Evolutionary conservation across 345 rosid species (phyloP), one percentile per base, ranked within the genome.

Genomic region (Boechera retrofracta): DNA sequence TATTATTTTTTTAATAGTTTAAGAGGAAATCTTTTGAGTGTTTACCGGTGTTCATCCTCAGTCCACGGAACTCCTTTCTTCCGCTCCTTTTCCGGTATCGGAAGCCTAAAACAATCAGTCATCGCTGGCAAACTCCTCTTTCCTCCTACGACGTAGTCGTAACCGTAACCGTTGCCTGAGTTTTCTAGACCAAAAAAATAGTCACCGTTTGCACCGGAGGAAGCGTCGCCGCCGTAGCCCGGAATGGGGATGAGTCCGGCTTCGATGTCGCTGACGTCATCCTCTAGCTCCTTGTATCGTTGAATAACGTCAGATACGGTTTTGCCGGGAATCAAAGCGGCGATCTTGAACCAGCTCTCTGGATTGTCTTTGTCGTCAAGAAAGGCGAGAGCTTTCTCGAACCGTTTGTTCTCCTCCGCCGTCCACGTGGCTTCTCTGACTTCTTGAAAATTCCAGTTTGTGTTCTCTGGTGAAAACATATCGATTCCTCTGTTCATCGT

Each of bases 61-160:
- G 99, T 95, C 99, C 99, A 95, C 0, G 98, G 98, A 55, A 95
- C 90, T 7, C 99, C 99, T 73, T 93, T 95, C 89, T 93, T 95
- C 80, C 99, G 85, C 75, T 95, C 99, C 48, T 87, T 94, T 42
- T 95, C 98, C 2, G 84, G 82, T 49, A 66, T 42, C 69, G 49
- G 68, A 49, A 84, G 84, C 36, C 90, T 79, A 47, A 60, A 73
- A 6, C 21, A 38, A 73, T 54, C 59, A 10, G 2, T 41, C 61
- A 10, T 65, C 39, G 77, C 82, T 0, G 87, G 74, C 0, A 85
- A 84, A 47, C 87, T 80, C 84, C 97, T 85, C 89, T 87, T 92
- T 10, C 89, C 95, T 21, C 85, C 86, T 31, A 84, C 53, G 10
- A 72, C 87, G 47, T 77, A 87, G 45, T 86, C 77, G 8, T 47